Conservation (phyloP, 2,329 filamentous ascomycete genomes). For the Lachnellula subtilissima region DNA sequence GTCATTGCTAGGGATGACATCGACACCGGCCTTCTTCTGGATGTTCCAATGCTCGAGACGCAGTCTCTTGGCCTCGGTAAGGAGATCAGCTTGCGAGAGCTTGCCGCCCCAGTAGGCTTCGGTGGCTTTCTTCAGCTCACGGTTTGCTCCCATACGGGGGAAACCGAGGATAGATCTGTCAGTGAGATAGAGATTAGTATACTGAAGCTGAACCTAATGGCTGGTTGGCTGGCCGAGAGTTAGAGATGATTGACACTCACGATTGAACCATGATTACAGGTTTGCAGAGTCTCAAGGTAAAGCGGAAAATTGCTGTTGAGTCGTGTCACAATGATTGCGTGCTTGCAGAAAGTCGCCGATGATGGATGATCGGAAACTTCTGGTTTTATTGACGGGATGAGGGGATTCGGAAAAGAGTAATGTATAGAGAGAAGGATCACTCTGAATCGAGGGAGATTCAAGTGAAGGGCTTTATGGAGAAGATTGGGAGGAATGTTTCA, state of each 20-base stretch:
- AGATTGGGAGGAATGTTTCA: not conserved
- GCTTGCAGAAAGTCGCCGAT: conserved; percentile 12
- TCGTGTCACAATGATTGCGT: conserved; percentile 17
- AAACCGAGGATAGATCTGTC: conserved; percentile 78
- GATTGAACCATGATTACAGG: conserved; percentile 54
- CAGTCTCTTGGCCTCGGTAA: conserved; percentile 93
- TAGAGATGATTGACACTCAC: conserved; percentile 36
- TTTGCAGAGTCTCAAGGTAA: conserved; percentile 10
- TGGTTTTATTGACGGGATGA: not conserved
- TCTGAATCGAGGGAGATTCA: not conserved
- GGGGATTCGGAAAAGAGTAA: not conserved
- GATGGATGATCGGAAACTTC: conserved; percentile 3
- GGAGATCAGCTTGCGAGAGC: conserved; percentile 83
- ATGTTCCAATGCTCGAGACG: conserved; percentile 98
- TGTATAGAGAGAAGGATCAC: not conserved
- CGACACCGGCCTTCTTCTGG: conserved; percentile 96
- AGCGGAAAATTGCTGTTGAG: conserved; percentile 10
- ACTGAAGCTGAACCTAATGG: not conserved
- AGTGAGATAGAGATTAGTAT: conserved; percentile 11
- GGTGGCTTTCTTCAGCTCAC: conserved; percentile 99
- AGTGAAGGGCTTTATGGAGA: not conserved
- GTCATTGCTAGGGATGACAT: conserved; percentile 98
- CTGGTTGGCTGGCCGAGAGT: not conserved
- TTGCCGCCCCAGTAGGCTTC: conserved; percentile 98
- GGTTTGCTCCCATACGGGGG: conserved; percentile 96